Conservation (phyloP, 192 early-diverging fungal species). For the Entophlyctis luteolus region DNA sequence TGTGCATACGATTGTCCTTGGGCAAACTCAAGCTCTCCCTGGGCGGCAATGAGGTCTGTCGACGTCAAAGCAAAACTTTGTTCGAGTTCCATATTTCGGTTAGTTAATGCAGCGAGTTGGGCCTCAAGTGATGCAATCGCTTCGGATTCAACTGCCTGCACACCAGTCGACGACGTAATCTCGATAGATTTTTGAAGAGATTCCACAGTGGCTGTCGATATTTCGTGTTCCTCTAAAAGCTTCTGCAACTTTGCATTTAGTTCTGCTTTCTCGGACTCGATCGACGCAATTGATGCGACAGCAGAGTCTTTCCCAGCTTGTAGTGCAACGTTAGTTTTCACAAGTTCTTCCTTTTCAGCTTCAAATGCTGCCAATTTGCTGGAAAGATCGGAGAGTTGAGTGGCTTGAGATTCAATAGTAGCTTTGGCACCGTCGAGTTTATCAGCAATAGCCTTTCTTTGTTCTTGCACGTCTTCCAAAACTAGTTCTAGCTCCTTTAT, state of each 20-base stretch:
- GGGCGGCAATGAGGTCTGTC: neutral
- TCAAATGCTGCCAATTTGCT: neutral
- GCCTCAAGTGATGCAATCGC: neutral
- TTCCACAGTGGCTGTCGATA: neutral
- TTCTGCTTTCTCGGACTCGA: neutral
- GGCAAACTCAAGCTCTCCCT: neutral
- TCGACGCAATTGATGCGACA: too few relatives aligned
- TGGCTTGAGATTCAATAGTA: neutral
- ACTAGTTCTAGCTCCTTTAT: neutral
- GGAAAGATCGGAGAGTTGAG: neutral
- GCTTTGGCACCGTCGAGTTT: too few relatives aligned
- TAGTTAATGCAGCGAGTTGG: neutral
- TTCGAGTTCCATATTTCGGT: neutral
- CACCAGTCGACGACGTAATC: neutral
- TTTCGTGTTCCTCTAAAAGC: neutral
- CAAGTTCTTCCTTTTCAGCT: neutral
- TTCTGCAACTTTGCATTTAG: neutral
- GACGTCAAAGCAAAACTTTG: neutral
- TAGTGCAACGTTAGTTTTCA: too few relatives aligned
- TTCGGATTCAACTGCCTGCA: neutral
- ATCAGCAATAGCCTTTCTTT: neutral
- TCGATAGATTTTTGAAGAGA: constrained; percentile 6
- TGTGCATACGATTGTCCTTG: neutral
- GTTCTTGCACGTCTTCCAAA: neutral
- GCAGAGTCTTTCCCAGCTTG: too few relatives aligned